A percentile compares a stretch with the other conserved stretches of the same genome.
Conservation (phyloP, 768 basidiomycete species). For the Phylloporus arenicola region DNA sequence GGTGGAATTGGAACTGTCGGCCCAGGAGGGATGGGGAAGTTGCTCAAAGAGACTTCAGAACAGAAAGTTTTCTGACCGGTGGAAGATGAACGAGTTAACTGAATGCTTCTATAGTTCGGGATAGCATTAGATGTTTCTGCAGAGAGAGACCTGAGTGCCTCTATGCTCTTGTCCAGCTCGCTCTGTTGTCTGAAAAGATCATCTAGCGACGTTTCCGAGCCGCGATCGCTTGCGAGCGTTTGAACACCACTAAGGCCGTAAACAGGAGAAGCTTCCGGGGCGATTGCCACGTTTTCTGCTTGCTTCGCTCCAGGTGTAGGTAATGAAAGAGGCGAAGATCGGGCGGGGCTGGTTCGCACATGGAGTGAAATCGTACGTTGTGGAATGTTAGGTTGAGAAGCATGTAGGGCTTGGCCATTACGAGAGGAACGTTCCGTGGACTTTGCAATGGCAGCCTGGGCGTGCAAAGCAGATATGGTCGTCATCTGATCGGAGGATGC, state of each 20-base stretch:
- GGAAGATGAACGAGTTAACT: constrained; percentile 22
- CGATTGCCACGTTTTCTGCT: not conserved
- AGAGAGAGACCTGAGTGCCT: constrained; percentile 47
- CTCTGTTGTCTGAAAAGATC: constrained; percentile 55
- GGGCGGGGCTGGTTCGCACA: not conserved
- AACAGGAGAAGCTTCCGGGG: constrained; percentile 35
- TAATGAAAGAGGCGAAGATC: not conserved
- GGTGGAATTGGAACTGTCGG: constrained; percentile 15
- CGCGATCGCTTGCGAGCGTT: constrained; percentile 4
- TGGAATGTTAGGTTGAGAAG: not conserved
- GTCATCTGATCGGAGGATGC: constrained; percentile 1
- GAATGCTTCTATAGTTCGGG: constrained; percentile 1
- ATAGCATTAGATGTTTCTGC: constrained; percentile 29
- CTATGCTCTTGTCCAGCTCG: constrained; percentile 62
- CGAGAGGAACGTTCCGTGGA: constrained; percentile 7
- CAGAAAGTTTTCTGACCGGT: constrained; percentile 22
- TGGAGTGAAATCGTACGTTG: not conserved
- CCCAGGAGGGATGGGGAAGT: constrained; percentile 62
- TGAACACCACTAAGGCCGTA: constrained; percentile 41
- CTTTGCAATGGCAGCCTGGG: constrained; percentile 2
- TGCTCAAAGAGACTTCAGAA: constrained; percentile 63
- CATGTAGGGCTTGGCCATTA: constrained; percentile 1
- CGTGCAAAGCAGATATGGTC: constrained; percentile 6
- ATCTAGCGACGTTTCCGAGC: constrained; percentile 38
- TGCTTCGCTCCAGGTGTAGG: not conserved